Base-by-base conservation (phyloP, 2,329 filamentous ascomycete species). In the Phialophora tarda region DNA sequence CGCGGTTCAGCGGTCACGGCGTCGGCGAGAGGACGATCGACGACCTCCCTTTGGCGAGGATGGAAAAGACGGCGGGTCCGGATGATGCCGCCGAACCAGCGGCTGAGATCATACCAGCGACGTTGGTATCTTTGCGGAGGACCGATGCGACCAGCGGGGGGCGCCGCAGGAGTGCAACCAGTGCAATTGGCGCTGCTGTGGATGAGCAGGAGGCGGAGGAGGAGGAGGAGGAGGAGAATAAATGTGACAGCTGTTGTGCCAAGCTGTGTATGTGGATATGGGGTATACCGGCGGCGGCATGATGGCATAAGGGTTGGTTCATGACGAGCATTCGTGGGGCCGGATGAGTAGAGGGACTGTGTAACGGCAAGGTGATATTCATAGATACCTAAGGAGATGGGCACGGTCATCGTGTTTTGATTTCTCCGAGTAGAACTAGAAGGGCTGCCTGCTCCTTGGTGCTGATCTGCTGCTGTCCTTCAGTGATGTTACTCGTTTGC, bases 1-100 rank as follows among this genome's bases (percentile, higher is more conserved):
- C 74, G 57, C 74, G 80, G 55, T 74, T 77, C 44, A 81, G 80
- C 67, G 78, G 77, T 0, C 79, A 82, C 72, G 78, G 78, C 11
- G 72, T 76, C 21, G 72, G 77, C 66, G 57, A 61, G 71, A 53
- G 73, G 23, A 17, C 54, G 17, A 59, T 72, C 17, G 61, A 68
- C n/a, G 50, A 34, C 17, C 71, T 71, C 51, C 71, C 71, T 17
- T 24, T 72, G 48, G 62, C 62, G 21, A 63, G 64, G 5, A 30
- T 51, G 14, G 38, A 26, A 28, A 62, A 64, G 11, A n/a, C n/a
- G n/a, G n/a, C n/a, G n/a, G n/a, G n/a, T n/a, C 21, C 47, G 14
- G 61, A 32, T 24, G 38, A 3, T 26, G 3, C 26, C 26, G 26
- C 38, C 12, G 65, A 71, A 26, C 62, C 66, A 30, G 53, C 62